A percentile compares a stretch with the other conserved stretches of the same genome.
Conservation (phyloP, 179 eudicot species). For the Sideroxylon spinosum region DNA sequence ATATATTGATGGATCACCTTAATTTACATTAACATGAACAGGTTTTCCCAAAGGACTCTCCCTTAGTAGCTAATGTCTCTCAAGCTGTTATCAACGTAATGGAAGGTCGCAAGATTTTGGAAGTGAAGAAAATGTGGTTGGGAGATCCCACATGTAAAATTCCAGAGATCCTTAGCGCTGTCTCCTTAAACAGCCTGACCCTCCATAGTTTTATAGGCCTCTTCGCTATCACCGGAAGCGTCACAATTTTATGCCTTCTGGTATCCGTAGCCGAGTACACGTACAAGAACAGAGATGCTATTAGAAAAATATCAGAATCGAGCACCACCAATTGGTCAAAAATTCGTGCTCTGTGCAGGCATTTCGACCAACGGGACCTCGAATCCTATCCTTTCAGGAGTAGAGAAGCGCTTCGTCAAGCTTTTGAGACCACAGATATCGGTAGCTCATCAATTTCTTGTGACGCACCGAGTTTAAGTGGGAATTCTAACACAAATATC, state of each 20-base stretch:
- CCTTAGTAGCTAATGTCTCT: constrained; percentile 28
- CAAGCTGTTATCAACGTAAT: constrained; percentile 16
- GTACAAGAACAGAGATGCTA: background rate
- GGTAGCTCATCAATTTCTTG: no score
- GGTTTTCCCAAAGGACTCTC: constrained; percentile 29
- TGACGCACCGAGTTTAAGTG: no score
- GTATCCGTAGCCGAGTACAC: constrained; percentile 8
- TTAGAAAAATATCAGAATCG: constrained; percentile 1
- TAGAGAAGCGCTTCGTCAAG: no score
- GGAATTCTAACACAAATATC: no score
- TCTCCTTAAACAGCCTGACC: constrained; percentile 9
- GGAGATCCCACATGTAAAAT: background rate
- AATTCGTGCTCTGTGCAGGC: no score
- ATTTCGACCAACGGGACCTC: no score
- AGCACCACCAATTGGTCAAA: no score
- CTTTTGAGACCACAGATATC: no score
- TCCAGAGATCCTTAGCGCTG: background rate
- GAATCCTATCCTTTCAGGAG: no score
- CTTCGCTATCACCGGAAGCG: constrained; percentile 13
- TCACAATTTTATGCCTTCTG: background rate
- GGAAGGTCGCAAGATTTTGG: constrained; percentile 4
- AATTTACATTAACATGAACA: constrained; percentile 1
- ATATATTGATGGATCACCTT: background rate
- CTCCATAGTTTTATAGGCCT: background rate
- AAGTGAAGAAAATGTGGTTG: background rate